Evolutionary conservation across 768 basidiomycete genomes (phyloP).

Genomic region (Mycena kentingensis): DNA sequence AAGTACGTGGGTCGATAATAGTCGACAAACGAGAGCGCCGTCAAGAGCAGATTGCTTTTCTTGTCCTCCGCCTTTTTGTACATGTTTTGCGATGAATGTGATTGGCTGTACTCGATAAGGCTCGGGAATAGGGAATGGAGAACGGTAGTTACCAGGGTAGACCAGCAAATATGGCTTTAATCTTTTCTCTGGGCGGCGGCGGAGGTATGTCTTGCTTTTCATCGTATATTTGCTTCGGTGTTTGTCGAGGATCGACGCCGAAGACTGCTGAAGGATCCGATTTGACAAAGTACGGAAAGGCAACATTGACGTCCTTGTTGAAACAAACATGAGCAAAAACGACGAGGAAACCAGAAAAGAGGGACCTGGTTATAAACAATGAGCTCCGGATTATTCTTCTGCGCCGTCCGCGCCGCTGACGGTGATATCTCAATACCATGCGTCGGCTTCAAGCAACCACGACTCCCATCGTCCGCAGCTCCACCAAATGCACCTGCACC

Average conservation of each 20-base stretch:
- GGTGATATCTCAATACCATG: conserved; percentile 77
- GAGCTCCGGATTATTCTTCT: conserved; percentile 36
- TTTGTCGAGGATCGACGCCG: too few species aligned
- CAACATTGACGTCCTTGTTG: conserved; percentile 67
- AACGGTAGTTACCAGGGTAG: conserved; percentile 65
- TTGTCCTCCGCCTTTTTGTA: conserved; percentile 64
- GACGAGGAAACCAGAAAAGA: not conserved
- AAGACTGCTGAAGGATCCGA: too few species aligned
- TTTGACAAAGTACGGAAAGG: conserved; percentile 62
- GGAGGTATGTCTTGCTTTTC: too few species aligned
- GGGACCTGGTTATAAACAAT: conserved; percentile 18
- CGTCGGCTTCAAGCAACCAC: conserved; percentile 53
- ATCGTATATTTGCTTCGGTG: too few species aligned
- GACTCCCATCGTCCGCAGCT: conserved; percentile 54
- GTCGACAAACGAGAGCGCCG: conserved; percentile 55
- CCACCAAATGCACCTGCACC: conserved; percentile 58
- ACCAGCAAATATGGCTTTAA: conserved; percentile 67
- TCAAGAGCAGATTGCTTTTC: conserved; percentile 72
- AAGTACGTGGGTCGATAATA: conserved; percentile 42
- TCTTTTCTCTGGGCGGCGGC: too few species aligned
- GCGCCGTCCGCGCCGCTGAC: conserved; percentile 67
- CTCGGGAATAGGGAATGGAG: not conserved
- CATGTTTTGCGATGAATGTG: conserved; percentile 75
- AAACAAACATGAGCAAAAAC: conserved; percentile 1
- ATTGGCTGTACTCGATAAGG: conserved; percentile 52